phyloP scores from a whole-genome alignment of 495 filamentous ascomycete genomes.

The Massariosphaeria phaeospora region DNA sequence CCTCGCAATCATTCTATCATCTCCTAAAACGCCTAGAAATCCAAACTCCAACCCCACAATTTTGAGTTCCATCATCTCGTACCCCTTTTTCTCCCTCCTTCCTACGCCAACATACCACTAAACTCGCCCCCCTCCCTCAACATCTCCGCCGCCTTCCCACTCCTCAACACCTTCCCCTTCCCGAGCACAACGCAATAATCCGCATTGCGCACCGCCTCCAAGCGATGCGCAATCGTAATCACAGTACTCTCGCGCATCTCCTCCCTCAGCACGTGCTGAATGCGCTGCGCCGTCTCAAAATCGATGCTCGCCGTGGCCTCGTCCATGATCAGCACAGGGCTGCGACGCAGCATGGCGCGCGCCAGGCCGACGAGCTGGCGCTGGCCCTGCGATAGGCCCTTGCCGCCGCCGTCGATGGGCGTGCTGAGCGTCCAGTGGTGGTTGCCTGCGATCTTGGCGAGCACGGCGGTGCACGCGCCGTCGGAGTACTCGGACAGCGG shows the following conservation, averaged over 20 bases:
- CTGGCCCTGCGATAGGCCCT: conserved; percentile 58
- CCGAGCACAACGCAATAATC: conserved; percentile 69
- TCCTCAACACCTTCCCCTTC: conserved; percentile 49
- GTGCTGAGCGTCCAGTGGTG: conserved; percentile 54
- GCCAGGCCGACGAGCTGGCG: conserved; percentile 56
- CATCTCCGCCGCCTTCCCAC: conserved; percentile 23
- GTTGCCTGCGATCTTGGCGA: conserved; percentile 47
- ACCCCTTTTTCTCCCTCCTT: neutral
- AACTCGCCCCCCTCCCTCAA: conserved; percentile 25
- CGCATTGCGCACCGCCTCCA: conserved; percentile 74
- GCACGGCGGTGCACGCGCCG: conserved; percentile 48
- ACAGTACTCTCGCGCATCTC: conserved; percentile 76
- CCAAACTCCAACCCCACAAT: neutral
- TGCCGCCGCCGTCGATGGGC: conserved; percentile 54
- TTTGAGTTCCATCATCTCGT: neutral
- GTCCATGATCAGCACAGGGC: conserved; percentile 31
- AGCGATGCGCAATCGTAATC: conserved; percentile 78
- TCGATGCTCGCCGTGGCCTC: conserved; percentile 81
- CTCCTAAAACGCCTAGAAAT: too few species aligned
- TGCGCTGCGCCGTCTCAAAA: conserved; percentile 65
- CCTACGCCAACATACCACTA: conserved; percentile 27
- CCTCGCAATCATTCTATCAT: too few species aligned
- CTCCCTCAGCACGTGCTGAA: conserved; percentile 69
- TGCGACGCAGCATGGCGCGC: conserved; percentile 54
- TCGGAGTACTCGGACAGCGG: conserved; percentile 43